Percentiles rank a stretch among this genome's conserved stretches.
Conservation (phyloP, 1,139 yeast genomes). For the Blastobotrys capitulatus region DNA sequence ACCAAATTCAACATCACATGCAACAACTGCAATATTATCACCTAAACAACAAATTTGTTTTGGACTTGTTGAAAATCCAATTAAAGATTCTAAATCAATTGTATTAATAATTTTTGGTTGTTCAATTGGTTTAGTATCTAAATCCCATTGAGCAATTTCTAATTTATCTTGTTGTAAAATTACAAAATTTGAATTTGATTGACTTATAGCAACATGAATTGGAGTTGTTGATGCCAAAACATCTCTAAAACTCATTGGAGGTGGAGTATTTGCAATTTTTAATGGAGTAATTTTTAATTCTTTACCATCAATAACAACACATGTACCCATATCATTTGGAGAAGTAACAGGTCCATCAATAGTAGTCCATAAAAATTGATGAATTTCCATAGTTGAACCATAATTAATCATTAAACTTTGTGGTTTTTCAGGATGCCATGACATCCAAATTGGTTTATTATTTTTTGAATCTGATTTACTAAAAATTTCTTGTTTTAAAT, state of each 20-base stretch:
- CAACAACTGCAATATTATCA: constrained; percentile 47
- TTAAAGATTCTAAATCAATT: constrained; percentile 31
- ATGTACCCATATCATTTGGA: constrained; percentile 73
- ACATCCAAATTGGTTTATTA: constrained; percentile 9
- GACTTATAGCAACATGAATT: constrained; percentile 58
- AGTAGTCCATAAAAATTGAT: constrained; percentile 62
- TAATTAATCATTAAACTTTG: constrained; percentile 53
- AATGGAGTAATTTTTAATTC: constrained; percentile 77
- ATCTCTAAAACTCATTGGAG: constrained; percentile 79
- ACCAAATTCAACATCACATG: constrained; percentile 41
- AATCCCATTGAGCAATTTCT: constrained; percentile 39
- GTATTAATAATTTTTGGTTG: constrained; percentile 43
- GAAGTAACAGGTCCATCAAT: constrained; percentile 62
- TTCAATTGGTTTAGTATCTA: constrained; percentile 34
- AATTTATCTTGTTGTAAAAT: constrained; percentile 45
- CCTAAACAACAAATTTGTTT: constrained; percentile 62
- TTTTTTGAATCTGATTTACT: constrained; percentile 24
- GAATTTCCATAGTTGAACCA: constrained; percentile 43
- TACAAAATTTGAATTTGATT: constrained; percentile 56
- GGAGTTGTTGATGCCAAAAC: constrained; percentile 42
- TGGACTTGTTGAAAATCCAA: constrained; percentile 26
- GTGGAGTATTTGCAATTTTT: constrained; percentile 85
- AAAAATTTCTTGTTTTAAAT: constrained; percentile 70
- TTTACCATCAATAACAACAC: constrained; percentile 74
- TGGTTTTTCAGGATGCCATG: constrained; percentile 89